Base-by-base conservation (phyloP, 306 rosid genomes). In the Rubus parviflorus region DNA sequence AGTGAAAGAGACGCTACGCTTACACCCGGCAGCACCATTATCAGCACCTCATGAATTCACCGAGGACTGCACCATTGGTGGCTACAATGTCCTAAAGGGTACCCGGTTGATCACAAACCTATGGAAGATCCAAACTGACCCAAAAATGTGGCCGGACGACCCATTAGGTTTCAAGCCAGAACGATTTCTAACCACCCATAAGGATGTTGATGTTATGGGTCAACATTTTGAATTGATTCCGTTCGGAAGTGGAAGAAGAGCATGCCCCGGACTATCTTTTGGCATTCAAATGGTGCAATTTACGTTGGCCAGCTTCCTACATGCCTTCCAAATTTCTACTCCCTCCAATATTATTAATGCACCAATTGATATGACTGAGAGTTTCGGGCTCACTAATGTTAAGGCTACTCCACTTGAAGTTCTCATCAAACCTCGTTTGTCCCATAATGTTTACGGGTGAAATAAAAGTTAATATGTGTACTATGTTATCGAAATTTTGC, bases 1-100 rank as follows among this genome's bases (percentile, higher is more conserved):
- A 13, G n/a, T 88, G 1, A 92, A 87, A 60, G 94, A 91, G 70
- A 77, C 90, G 0, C 0, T 89, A 19, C 85, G 97, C 0, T 35
- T 91, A 52, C 83, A 86, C 23, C 93, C 92, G 17, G 66, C 85
- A 0, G 90, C 43, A 7, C 90, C 90, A 1, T 76, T 92, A 0
- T 68, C 15, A n/a, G 8, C 52, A 0, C 87, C 87, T 0, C 96
- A 71, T 4, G 81, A 78, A 53, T 84, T 80, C 45, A 69, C 10
- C 5, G 57, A 86, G 64, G 92, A 92, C 0, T 87, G 92, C 52
- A 73, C 43, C 4, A 68, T 86, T 0, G 92, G 80, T 3, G 96
- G 93, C 7, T 83, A 75, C 37, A 61, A 77, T 19, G 65, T 88
- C 0, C 75, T 84, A 0, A 54, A 58, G 0, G 37, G 58, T 15